Conservation (phyloP, 2,329 filamentous ascomycete species). For the Alternaria longipes region DNA sequence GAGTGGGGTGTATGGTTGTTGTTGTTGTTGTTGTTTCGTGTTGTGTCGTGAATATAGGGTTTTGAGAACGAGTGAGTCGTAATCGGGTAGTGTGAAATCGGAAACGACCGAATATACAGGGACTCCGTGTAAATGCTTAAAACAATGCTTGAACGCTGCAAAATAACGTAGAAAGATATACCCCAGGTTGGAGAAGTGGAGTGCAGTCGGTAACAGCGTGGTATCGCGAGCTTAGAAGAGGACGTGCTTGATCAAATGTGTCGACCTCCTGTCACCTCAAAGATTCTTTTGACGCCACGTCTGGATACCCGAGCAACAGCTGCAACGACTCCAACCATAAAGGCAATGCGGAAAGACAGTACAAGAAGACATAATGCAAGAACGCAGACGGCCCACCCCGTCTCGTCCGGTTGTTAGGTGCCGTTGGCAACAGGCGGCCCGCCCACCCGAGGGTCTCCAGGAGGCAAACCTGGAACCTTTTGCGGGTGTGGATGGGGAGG, state of each 20-base stretch:
- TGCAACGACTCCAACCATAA: slow-evolving; percentile 23
- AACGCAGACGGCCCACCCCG: slow-evolving; percentile 53
- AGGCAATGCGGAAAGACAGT: slow-evolving; percentile 40
- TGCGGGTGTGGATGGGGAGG: slow-evolving; percentile 34
- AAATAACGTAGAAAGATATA: not conserved
- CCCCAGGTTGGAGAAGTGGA: not conserved
- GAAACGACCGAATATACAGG: slow-evolving; percentile 15
- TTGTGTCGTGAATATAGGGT: slow-evolving; percentile 6
- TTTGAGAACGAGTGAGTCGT: slow-evolving; percentile 4
- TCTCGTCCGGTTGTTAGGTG: slow-evolving; percentile 49
- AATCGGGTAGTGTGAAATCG: slow-evolving; percentile 3
- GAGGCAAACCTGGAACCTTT: slow-evolving; percentile 35
- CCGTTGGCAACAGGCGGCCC: slow-evolving; percentile 37
- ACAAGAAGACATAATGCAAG: slow-evolving; percentile 45
- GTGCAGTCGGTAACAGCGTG: not conserved
- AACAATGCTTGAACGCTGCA: slow-evolving; percentile 18
- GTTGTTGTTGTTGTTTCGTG: slow-evolving; percentile 2
- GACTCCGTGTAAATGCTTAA: slow-evolving; percentile 17
- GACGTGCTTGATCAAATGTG: not conserved
- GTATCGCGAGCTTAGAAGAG: not conserved
- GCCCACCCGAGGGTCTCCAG: slow-evolving; percentile 37
- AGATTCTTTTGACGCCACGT: slow-evolving; percentile 12
- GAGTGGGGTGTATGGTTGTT: slow-evolving; percentile 19
- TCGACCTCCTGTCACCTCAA: slow-evolving; percentile 12
- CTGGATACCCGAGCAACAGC: slow-evolving; percentile 17